Base-by-base conservation (phyloP, 257 asterid genomes). In the Solanum rostratum region DNA sequence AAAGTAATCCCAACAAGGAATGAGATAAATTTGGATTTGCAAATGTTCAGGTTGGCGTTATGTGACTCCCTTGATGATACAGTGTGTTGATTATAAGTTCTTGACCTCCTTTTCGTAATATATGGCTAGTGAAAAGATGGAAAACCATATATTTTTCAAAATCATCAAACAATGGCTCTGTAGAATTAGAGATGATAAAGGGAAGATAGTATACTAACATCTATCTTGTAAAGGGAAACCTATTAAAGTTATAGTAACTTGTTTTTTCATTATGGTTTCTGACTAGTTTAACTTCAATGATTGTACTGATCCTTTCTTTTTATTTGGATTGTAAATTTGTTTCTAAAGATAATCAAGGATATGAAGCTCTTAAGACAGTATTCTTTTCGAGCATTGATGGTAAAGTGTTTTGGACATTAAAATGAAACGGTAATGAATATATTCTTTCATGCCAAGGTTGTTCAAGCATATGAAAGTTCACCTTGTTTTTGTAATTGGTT, bases 401-500 rank as follows among this genome's bases (percentile, higher is more conserved):
- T 59, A 85, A 78, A 49, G 90, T 85, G 65, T 92, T 90, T 84
- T 93, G 98, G 98, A 92, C 88, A 84, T 86, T 92, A 43, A 90
- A 88, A 54, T 85, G 89, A 85, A 39, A 79, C 52, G 65, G 79
- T 13, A 84, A 88, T 80, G 88, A 90, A 53, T 87, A 95, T n/a
- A 85, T 85, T 10, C 69, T 94, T 19, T 63, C 92, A 55, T 87
- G 60, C 74, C 99, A 95, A 90, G 86, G 99, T 92, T 88, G 89
- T 59, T 74, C 53, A 24, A 33, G 45, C 41, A 19, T 78, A 54
- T 49, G 7, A 18, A 70, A 76, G 30, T 83, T 37, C 49, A 24
- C 52, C 30, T 39, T n/a, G n/a, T 55, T 60, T 55, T 81, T 79
- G 19, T 55, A 14, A 39, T 53, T 81, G 69, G 74, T n/a, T n/a